Percentiles rank a stretch among this genome's conserved stretches.
Evolutionary conservation across 2,329 filamentous ascomycete genomes (phyloP).

Genomic region (Talaromyces funiculosus): DNA sequence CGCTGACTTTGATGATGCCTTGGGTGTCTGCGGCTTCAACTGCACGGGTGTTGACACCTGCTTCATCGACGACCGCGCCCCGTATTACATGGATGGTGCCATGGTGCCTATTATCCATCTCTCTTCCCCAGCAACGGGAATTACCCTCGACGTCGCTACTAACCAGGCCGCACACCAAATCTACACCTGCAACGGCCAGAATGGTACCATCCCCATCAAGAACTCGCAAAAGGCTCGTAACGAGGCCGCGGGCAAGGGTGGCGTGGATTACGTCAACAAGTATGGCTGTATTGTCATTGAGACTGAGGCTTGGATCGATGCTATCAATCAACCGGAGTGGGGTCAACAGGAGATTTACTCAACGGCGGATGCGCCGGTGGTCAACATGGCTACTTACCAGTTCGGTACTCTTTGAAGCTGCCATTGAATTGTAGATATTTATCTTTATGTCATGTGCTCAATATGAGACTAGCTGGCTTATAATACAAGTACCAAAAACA

Average conservation of each 20-base stretch:
- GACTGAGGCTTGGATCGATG: slow-evolving; percentile 90
- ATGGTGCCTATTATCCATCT: slow-evolving; percentile 55
- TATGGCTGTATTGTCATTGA: slow-evolving; percentile 88
- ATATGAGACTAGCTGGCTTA: background rate
- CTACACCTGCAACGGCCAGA: slow-evolving; percentile 73
- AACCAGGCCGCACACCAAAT: slow-evolving; percentile 87
- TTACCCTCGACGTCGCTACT: slow-evolving; percentile 71
- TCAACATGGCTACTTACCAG: slow-evolving; percentile 42
- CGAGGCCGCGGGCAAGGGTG: slow-evolving; percentile 49
- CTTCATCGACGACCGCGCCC: slow-evolving; percentile 43
- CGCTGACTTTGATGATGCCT: slow-evolving; percentile 57
- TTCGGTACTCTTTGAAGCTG: slow-evolving; percentile 30
- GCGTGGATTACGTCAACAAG: slow-evolving; percentile 47
- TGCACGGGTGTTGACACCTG: slow-evolving; percentile 78
- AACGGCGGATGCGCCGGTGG: slow-evolving; percentile 33
- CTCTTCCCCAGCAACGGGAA: slow-evolving; percentile 65
- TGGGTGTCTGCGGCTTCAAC: slow-evolving; percentile 69
- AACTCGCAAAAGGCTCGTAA: slow-evolving; percentile 45
- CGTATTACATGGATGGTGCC: slow-evolving; percentile 28
- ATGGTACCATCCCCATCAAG: slow-evolving; percentile 53
- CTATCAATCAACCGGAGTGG: slow-evolving; percentile 89
- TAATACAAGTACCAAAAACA: background rate
- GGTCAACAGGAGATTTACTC: slow-evolving; percentile 51
- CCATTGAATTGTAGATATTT: background rate
- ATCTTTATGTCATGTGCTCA: background rate